Evolutionary conservation across 495 filamentous ascomycete species (phyloP).

Genomic region (Aspergillus saccharolyticus): DNA sequence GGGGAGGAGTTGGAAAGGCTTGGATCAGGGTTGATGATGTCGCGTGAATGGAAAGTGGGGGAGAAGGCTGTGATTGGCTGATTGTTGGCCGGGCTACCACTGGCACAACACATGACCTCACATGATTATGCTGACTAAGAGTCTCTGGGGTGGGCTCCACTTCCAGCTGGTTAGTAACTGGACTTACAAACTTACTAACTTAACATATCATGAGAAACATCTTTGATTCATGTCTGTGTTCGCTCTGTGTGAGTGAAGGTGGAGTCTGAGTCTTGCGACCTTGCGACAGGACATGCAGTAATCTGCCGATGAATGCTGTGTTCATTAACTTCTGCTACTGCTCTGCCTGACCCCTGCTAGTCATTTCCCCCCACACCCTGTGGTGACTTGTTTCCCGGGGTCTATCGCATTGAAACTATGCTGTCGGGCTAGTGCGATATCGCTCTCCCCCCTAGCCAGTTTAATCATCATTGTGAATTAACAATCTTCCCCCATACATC

Average conservation of each 20-base stretch:
- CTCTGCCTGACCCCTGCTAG: background rate
- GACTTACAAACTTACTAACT: background rate
- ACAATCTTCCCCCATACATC: slow-evolving; percentile 3
- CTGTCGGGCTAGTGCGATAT: slow-evolving; percentile 6
- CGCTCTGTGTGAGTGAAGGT: background rate
- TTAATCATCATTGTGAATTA: slow-evolving; percentile 1
- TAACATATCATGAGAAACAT: background rate
- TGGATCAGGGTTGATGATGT: background rate
- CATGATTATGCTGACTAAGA: slow-evolving; percentile 22
- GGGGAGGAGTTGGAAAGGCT: background rate
- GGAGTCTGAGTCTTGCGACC: background rate
- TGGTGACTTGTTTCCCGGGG: background rate
- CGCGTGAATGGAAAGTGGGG: background rate
- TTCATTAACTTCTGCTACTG: background rate
- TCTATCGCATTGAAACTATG: slow-evolving; percentile 9
- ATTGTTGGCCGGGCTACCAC: slow-evolving; percentile 24
- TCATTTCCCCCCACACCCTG: background rate
- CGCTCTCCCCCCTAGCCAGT: background rate
- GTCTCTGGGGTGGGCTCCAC: slow-evolving; percentile 10
- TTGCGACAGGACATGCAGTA: background rate
- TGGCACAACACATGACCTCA: slow-evolving; percentile 16
- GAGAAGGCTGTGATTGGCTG: slow-evolving; percentile 8
- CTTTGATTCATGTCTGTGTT: background rate
- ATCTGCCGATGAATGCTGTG: no score
- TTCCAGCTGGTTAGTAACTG: background rate